These are phyloP conservation scores for Claviceps paspali DNA, from an alignment of 2,329 filamentous ascomycete species.

Conservation along the genomic window DNA sequence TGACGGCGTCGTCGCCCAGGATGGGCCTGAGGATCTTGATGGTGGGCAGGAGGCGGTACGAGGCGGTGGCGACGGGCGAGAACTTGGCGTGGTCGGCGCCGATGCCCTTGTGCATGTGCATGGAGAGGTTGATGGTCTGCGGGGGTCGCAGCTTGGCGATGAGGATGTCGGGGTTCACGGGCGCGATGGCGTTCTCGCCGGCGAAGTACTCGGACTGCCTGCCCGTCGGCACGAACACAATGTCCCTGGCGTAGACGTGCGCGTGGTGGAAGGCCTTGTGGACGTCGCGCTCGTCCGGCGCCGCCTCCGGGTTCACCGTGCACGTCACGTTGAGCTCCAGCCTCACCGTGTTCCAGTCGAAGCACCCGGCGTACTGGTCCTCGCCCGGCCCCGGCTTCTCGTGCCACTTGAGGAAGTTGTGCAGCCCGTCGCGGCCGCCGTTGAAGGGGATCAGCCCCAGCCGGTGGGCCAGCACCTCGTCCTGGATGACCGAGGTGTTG, in stretches of 20 bases:
- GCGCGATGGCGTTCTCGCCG: constrained; percentile 51
- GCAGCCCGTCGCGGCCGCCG: constrained; percentile 60
- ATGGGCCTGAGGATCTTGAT: constrained; percentile 79
- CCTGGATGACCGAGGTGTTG: constrained; percentile 96
- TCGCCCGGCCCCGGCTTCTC: constrained; percentile 52
- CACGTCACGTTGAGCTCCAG: constrained; percentile 67
- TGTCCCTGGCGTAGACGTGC: constrained; percentile 64
- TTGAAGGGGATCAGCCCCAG: constrained; percentile 83
- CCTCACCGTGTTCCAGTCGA: constrained; percentile 77
- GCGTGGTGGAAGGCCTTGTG: constrained; percentile 74
- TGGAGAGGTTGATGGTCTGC: constrained; percentile 70
- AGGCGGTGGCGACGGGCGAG: constrained; percentile 87
- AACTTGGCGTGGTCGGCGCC: constrained; percentile 94
- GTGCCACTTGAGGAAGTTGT: constrained; percentile 68
- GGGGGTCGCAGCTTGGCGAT: constrained; percentile 87
- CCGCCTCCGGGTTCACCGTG: constrained; percentile 60
- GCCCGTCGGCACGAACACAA: constrained; percentile 63
- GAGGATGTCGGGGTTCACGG: constrained; percentile 82
- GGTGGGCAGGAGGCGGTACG: constrained; percentile 77
- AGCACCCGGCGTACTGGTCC: constrained; percentile 42
- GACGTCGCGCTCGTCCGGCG: constrained; percentile 61
- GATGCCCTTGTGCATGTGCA: constrained; percentile 91
- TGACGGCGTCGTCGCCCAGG: constrained; percentile 68
- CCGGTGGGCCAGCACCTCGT: constrained; percentile 85
- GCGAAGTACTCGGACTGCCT: constrained; percentile 55